Evolutionary conservation across 2,329 filamentous ascomycete species (phyloP).

Genomic region (Chrysoporthe puriensis): DNA sequence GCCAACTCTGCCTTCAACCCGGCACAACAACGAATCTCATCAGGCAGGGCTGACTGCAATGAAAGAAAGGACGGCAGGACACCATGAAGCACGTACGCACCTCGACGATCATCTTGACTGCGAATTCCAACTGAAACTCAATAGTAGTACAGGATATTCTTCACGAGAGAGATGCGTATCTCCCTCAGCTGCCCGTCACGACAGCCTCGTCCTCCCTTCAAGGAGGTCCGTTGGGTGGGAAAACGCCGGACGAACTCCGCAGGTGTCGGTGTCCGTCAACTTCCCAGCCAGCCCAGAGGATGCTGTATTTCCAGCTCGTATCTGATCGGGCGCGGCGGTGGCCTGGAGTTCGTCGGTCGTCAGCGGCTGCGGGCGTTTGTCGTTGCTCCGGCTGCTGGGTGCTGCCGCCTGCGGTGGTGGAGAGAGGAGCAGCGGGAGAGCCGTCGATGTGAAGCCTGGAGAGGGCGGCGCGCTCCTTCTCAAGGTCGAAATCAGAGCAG

Average conservation of each 20-base stretch:
- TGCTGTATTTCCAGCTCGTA: constrained; percentile 1
- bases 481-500: not conserved
- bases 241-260: not conserved
- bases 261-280: not conserved
- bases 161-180: constrained; percentile 10
- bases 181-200: constrained; percentile 16
- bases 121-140: not conserved
- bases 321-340: not conserved
- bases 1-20: not conserved
- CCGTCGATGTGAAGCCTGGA: not conserved
- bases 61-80: not conserved
- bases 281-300: constrained; percentile 3
- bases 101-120: constrained; percentile 44
- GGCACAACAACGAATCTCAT: not conserved
- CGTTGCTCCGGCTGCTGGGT: not conserved
- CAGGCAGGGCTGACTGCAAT: not conserved
- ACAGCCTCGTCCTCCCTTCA: constrained; percentile 7
- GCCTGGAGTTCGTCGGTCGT: not conserved
- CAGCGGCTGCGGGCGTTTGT: not conserved
- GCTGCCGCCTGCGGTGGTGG: not conserved
- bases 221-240: not conserved
- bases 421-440: not conserved
- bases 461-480: not conserved
- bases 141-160: constrained; percentile 6
- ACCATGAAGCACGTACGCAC: constrained; percentile 25